Evolutionary conservation across 2,329 filamentous ascomycete species (phyloP).

Genomic region (Trichoderma koningiopsis): DNA sequence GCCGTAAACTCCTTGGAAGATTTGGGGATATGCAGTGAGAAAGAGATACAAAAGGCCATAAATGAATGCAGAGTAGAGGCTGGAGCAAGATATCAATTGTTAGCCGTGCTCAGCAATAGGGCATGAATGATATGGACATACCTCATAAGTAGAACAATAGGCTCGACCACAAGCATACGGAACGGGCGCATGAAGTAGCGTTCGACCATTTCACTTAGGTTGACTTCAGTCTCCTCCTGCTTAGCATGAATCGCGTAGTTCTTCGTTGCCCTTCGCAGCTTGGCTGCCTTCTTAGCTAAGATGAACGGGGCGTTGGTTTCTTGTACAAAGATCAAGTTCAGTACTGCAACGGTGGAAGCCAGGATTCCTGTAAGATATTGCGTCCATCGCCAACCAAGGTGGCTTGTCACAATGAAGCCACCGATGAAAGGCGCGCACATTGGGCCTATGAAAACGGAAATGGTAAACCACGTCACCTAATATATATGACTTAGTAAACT

Average conservation of each 20-base stretch:
- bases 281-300: neutral
- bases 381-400: neutral
- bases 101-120: neutral
- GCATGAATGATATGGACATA: neutral
- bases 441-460: neutral
- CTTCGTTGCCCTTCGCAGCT: neutral
- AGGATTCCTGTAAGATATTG: neutral
- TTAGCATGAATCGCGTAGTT: neutral
- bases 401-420: neutral
- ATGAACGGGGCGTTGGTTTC: neutral
- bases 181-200: conserved; percentile 3
- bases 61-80: neutral
- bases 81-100: neutral
- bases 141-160: neutral
- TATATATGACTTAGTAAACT: neutral
- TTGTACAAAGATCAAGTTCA: neutral
- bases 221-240: neutral
- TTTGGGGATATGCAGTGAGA: neutral
- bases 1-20: neutral
- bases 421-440: neutral
- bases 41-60: neutral
- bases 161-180: conserved; percentile 7
- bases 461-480: neutral
- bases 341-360: neutral
- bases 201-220: neutral